Conservation (phyloP, 2,329 filamentous ascomycete genomes). For the Fusarium setosum region DNA sequence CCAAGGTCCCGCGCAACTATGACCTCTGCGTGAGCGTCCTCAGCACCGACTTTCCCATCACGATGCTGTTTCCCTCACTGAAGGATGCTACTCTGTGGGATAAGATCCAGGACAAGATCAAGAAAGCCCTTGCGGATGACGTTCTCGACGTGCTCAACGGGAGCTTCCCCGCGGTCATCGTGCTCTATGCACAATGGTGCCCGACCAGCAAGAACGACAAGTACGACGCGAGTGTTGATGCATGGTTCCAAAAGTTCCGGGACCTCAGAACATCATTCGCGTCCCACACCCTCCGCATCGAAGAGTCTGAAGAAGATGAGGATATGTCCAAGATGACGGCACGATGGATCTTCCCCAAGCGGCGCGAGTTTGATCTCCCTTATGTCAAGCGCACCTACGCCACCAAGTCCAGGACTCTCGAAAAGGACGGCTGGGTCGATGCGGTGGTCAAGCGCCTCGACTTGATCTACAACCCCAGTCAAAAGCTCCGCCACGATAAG, state of each 20-base stretch:
- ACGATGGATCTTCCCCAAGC: conserved; percentile 58
- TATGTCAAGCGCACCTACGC: conserved; percentile 60
- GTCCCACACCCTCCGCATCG: conserved; percentile 34
- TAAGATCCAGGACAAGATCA: conserved; percentile 48
- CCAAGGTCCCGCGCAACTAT: conserved; percentile 56
- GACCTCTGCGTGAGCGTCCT: conserved; percentile 60
- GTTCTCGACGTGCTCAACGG: conserved; percentile 50
- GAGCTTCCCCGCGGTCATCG: conserved; percentile 53
- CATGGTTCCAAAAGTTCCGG: conserved; percentile 55
- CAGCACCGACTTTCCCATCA: conserved; percentile 52
- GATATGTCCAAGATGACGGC: conserved; percentile 58
- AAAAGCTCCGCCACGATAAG: conserved; percentile 13
- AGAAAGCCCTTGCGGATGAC: conserved; percentile 49
- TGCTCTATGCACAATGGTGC: conserved; percentile 62
- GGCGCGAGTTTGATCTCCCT: conserved; percentile 59
- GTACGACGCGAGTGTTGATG: conserved; percentile 47
- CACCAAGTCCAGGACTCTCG: conserved; percentile 55
- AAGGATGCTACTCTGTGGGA: conserved; percentile 39
- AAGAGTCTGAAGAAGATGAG: conserved; percentile 51
- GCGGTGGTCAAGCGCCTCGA: conserved; percentile 24
- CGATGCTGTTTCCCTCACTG: conserved; percentile 50
- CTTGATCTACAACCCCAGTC: conserved; percentile 30
- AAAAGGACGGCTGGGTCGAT: conserved; percentile 52
- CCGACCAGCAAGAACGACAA: conserved; percentile 50
- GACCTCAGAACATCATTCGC: conserved; percentile 46